These are phyloP conservation scores for Fomes fomentarius DNA, from an alignment of 1,284 basidiomycete species.

Conservation along the genomic window DNA sequence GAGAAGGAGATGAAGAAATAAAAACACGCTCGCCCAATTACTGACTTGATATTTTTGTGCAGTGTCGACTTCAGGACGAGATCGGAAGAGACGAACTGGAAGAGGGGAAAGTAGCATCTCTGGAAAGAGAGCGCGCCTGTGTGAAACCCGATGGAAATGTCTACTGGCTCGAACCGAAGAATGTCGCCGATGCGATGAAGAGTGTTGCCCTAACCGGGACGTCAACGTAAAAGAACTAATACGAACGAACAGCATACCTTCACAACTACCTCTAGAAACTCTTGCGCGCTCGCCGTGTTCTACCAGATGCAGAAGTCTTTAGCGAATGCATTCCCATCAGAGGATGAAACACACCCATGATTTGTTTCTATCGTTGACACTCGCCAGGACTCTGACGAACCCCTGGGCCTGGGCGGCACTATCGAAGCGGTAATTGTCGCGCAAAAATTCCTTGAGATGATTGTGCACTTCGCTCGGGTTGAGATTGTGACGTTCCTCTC, in stretches of 20 bases:
- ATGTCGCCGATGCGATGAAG: conserved; percentile 54
- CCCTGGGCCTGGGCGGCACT: conserved; percentile 45
- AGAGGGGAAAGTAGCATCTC: conserved; percentile 55
- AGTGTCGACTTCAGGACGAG: conserved; percentile 65
- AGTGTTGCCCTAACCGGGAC: conserved; percentile 57
- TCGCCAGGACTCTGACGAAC: conserved; percentile 52
- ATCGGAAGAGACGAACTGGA: conserved; percentile 68
- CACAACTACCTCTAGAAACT: conserved; percentile 47
- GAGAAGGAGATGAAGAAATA: too few relatives aligned
- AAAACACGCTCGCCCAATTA: too few relatives aligned
- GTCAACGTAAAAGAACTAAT: too few relatives aligned
- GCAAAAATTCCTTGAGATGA: conserved; percentile 46
- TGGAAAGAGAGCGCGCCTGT: conserved; percentile 59
- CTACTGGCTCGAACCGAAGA: conserved; percentile 50
- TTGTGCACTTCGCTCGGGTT: conserved; percentile 57
- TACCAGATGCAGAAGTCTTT: too few relatives aligned
- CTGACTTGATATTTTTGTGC: conserved; percentile 58
- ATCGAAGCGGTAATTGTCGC: conserved; percentile 48
- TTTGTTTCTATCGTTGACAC: conserved; percentile 48
- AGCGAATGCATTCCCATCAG: too few relatives aligned
- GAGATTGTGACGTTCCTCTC: conserved; percentile 35
- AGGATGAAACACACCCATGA: conserved; percentile 57
- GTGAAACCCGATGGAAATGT: conserved; percentile 37
- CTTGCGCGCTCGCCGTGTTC: conserved; percentile 57
- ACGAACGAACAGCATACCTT: too few relatives aligned